phyloP scores from a whole-genome alignment of 352 stramenopile genomes.

The Globisporangium okanoganense region DNA sequence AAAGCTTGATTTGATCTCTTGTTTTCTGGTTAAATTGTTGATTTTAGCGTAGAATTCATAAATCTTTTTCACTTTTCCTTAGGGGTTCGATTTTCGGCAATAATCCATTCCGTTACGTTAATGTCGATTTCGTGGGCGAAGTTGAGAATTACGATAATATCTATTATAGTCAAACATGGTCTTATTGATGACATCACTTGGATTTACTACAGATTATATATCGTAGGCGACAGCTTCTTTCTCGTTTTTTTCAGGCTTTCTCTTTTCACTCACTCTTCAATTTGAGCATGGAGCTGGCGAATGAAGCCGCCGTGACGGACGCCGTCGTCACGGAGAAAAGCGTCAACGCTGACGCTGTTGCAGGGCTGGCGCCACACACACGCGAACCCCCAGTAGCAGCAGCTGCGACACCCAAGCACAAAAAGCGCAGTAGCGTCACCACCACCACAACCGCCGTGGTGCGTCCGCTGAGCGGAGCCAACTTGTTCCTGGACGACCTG shows the following conservation, averaged over 20 bases:
- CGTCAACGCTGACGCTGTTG: not conserved
- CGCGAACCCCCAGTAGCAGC: not conserved
- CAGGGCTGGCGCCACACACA: not conserved
- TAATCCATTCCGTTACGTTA: not conserved
- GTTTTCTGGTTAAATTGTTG: not conserved
- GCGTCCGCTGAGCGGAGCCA: conserved; percentile 6
- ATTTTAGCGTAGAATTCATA: not conserved
- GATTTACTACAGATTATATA: no score
- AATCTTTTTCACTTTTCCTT: not conserved
- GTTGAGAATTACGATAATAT: no score
- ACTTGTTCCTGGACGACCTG: conserved; percentile 42
- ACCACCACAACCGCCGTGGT: not conserved
- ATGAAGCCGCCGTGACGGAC: not conserved
- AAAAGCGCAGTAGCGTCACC: not conserved
- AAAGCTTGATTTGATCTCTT: not conserved
- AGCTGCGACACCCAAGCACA: not conserved
- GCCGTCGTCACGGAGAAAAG: not conserved
- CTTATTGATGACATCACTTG: no score
- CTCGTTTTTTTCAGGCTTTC: no score
- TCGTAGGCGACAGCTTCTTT: no score
- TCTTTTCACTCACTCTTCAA: no score
- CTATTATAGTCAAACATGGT: no score
- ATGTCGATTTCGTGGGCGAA: no score
- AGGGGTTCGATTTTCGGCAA: not conserved
- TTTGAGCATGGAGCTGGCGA: conserved; percentile 3